Percentiles rank a stretch among this genome's conserved stretches.
Evolutionary conservation across 306 rosid species (phyloP).

Genomic region (Prunus kanzakura): DNA sequence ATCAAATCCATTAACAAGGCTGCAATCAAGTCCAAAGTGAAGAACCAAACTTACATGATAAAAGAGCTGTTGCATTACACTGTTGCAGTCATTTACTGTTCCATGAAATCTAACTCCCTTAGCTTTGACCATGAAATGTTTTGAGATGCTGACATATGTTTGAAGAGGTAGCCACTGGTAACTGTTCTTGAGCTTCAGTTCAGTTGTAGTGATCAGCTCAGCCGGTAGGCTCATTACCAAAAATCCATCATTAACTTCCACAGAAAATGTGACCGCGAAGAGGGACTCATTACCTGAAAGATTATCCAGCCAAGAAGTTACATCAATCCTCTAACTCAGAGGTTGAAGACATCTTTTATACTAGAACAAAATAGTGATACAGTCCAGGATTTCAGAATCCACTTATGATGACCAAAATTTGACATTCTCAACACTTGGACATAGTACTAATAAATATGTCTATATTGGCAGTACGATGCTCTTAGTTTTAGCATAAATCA

Average conservation of each 20-base stretch:
- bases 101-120: slow-evolving; percentile 73
- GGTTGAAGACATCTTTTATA: neutral
- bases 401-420: too few relatives aligned
- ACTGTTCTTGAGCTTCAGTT: slow-evolving; percentile 47
- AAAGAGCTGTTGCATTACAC: slow-evolving; percentile 58
- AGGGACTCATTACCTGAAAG: slow-evolving; percentile 46
- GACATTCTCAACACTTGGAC: too few relatives aligned
- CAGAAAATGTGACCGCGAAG: slow-evolving; percentile 55
- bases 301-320: slow-evolving; percentile 19
- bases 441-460: too few relatives aligned
- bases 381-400: too few relatives aligned
- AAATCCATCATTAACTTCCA: slow-evolving; percentile 73
- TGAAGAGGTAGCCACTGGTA: slow-evolving; percentile 78
- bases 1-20: neutral
- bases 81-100: slow-evolving; percentile 61
- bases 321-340: neutral
- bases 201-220: slow-evolving; percentile 63
- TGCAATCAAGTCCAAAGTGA: neutral
- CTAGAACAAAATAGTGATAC: neutral
- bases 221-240: slow-evolving; percentile 65
- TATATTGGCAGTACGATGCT: too few relatives aligned
- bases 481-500: too few relatives aligned
- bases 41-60: slow-evolving; percentile 39
- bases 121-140: slow-evolving; percentile 74
- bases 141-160: slow-evolving; percentile 76